A percentile compares a stretch with the other conserved stretches of the same genome.
These are phyloP conservation scores for Ceriops zippeliana DNA, from an alignment of 345 rosid species.

Conservation along the genomic window DNA sequence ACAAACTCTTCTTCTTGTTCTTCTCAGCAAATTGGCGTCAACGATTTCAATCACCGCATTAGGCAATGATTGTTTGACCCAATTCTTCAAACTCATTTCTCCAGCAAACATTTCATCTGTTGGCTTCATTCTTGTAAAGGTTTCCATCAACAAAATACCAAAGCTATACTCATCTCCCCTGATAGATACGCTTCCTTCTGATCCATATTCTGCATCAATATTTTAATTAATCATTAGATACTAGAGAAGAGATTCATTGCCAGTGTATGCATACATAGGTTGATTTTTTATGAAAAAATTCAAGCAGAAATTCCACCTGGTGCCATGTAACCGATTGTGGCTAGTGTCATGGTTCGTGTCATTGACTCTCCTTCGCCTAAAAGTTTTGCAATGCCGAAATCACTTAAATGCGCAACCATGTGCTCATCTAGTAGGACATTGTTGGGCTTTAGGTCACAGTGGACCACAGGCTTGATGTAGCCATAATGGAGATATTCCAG, in stretches of 20 bases:
- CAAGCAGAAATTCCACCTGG: conserved; percentile 6
- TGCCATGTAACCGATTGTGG: conserved; percentile 19
- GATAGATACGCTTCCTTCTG: conserved; percentile 7
- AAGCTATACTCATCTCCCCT: conserved; percentile 14
- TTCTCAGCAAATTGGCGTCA: conserved; percentile 8
- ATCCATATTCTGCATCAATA: conserved; percentile 14
- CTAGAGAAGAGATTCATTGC: too few relatives aligned
- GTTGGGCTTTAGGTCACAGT: conserved; percentile 17
- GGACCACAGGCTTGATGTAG: not conserved
- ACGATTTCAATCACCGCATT: not conserved
- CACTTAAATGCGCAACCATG: conserved; percentile 10
- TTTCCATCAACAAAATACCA: conserved; percentile 19
- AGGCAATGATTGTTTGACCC: conserved; percentile 9
- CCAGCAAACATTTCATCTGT: conserved; percentile 14
- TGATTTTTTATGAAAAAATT: too few relatives aligned
- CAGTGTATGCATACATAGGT: too few relatives aligned
- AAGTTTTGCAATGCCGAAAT: conserved; percentile 15
- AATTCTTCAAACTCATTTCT: conserved; percentile 11
- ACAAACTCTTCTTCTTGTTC: not conserved
- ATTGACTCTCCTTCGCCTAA: conserved; percentile 5
- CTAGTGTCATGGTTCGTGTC: conserved; percentile 9
- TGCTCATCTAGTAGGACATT: conserved; percentile 10
- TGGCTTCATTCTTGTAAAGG: conserved; percentile 14
- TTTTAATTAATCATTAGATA: not conserved
- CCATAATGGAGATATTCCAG: conserved; percentile 19